Base-by-base conservation (phyloP, 2,329 filamentous ascomycete genomes). In the Tolypocladium nubicola region DNA sequence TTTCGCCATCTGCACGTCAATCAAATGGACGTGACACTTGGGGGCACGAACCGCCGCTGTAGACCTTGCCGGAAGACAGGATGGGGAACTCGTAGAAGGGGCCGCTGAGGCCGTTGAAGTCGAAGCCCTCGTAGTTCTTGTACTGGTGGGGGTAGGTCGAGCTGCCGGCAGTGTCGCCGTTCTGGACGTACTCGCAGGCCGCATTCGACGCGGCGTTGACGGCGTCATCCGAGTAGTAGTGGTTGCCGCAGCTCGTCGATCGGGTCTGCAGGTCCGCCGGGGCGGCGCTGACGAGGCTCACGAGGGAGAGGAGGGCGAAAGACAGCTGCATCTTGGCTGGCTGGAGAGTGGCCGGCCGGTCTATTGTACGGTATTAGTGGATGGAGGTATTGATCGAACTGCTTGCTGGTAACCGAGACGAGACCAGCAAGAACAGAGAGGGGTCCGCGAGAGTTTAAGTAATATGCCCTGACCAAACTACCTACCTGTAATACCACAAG, bases 51-150 rank as follows among this genome's bases (percentile, higher is more conserved):
- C 72, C 70, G 1, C 72, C 71, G 5, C 56, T 64, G 63, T 75
- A 75, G 35, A 71, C 59, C 2, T 56, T 37, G 35, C 71, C 71
- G 2, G 61, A 62, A 4, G 59, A 59, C 45, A 64, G 57, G 55
- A 75, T 71, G 55, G 72, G 72, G 59, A 75, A 75, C 64, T 75
- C 72, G 58, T 73, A 68, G 64, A 68, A 75, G 3, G 72, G 71
- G 0, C 68, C 68, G 16, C 40, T n/a, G 35, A 64, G 59, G 53
- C 61, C 67, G n/a, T 61, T 47, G 52, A 74, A 74, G 54, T 62
- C 54, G 39, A 75, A 73, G 38, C 67, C 71, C 64, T 75, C 72
- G 39, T 60, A 63, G 70, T 75, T 71, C 65, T 70, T 69, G 66
- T 70, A 75, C 38, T 60, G 62, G 62, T 75, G 72, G n/a, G 72